phyloP scores from a whole-genome alignment of 176 grass and related monocot genomes.

The Rhipidocladum racemiflorum region DNA sequence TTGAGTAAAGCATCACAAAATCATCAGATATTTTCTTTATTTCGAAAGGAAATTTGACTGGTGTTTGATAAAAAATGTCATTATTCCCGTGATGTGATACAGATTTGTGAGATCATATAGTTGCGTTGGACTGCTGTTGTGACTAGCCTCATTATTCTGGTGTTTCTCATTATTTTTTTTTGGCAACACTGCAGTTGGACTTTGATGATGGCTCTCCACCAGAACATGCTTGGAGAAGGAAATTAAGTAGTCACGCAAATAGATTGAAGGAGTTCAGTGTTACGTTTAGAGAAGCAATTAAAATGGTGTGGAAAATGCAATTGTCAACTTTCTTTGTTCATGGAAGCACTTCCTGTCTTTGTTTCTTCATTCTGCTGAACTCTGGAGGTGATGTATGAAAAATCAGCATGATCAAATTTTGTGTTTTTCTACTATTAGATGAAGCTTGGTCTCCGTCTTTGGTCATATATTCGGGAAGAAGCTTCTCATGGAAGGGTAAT shows the following conservation, averaged over 20 bases:
- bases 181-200: slow-evolving; percentile 60
- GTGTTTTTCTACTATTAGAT: slow-evolving; percentile 46
- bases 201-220: slow-evolving; percentile 89
- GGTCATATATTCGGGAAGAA: slow-evolving; percentile 97
- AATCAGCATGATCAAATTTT: slow-evolving; percentile 21
- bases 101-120: slow-evolving; percentile 23
- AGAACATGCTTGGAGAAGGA: slow-evolving; percentile 84
- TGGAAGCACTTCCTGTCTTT: slow-evolving; percentile 13
- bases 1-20: background rate
- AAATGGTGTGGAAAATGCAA: slow-evolving; percentile 57
- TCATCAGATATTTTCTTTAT: background rate
- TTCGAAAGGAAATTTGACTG: slow-evolving; percentile 3
- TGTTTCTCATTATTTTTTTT: background rate
- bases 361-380: slow-evolving; percentile 14
- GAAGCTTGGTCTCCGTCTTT: slow-evolving; percentile 91
- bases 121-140: background rate
- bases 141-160: background rate
- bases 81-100: background rate
- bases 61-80: background rate
- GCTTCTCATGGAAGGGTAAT: slow-evolving; percentile 97
- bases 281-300: slow-evolving; percentile 86
- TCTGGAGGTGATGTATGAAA: background rate
- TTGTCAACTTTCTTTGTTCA: slow-evolving; percentile 5
- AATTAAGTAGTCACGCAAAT: slow-evolving; percentile 91
- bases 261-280: slow-evolving; percentile 92